Evolutionary conservation across 345 rosid species (phyloP).

Genomic region (Euphorbia lathyris): DNA sequence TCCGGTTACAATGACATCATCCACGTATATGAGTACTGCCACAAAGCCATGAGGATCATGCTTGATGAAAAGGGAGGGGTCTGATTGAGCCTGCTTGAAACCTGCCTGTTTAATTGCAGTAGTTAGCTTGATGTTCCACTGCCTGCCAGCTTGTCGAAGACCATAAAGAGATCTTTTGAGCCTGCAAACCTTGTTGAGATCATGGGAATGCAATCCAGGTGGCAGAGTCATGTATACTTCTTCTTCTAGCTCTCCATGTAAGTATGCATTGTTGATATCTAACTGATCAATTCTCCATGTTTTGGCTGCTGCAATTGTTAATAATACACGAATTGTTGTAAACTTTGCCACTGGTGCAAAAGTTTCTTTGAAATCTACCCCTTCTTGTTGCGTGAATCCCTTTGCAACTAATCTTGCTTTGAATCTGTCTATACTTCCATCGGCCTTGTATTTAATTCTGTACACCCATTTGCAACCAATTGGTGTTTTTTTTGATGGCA

Average conservation of each 20-base stretch:
- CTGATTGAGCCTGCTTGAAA: neutral
- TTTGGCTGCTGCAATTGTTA: neutral
- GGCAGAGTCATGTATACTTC: no score
- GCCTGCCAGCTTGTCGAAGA: neutral
- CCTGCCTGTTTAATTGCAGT: neutral
- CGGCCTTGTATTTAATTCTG: neutral
- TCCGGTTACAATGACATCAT: no score
- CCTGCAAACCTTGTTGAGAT: no score
- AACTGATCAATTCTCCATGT: neutral
- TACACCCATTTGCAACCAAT: neutral
- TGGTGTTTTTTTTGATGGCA: neutral
- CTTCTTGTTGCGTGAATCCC: neutral
- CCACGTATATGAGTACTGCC: no score
- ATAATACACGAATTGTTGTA: neutral
- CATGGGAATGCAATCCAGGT: no score
- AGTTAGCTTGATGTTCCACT: no score
- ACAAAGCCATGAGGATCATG: no score
- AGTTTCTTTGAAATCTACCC: neutral
- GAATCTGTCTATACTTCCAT: neutral
- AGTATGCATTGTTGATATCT: neutral
- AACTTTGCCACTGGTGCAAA: no score
- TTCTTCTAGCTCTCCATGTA: neutral
- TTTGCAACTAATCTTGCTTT: neutral
- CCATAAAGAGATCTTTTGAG: neutral
- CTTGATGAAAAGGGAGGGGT: neutral